Evolutionary conservation across 2,329 filamentous ascomycete species (phyloP), one percentile per base, ranked within the genome.

Genomic region (Curvularia lunata): DNA sequence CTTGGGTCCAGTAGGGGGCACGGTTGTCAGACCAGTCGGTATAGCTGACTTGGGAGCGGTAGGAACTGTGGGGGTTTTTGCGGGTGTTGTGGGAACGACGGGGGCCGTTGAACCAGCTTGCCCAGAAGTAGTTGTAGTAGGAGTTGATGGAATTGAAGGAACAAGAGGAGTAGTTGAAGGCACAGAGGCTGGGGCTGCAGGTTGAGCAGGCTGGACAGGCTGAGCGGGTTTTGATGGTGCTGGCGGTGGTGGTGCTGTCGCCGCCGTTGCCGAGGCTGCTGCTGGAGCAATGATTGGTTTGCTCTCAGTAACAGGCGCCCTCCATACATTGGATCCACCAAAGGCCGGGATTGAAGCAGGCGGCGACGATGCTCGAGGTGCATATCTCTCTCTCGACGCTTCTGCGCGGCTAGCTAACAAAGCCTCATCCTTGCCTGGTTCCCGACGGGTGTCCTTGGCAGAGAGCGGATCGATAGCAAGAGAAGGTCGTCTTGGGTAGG

Each of bases 321-420:
- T 76, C 78, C 78, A 80, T 23, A 79, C 78, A 63, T 78, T 77
- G 37, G 78, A 70, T 53, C 79, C 81, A 27, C 81, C 81, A 70
- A 85, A 86, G n/a, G 83, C 83, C 25, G 84, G 84, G 13, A 86
- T 83, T 51, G 83, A 82, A 59, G 83, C 81, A 27, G 82, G 83
- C 37, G 83, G 82, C 10, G 83, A 83, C 18, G 82, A 83, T 49
- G 78, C 74, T 52, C 80, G 79, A 47, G 78, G 77, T 38, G 75
- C 77, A 67, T 81, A 81, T 40, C 79, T 75, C 61, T 82, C 80
- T 59, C 75, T 73, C 1, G 79, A 80, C 7, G 78, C 75, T 57
- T 82, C 81, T 38, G 76, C 77, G 40, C 81, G 78, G 49, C 78
- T 78, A 18, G 79, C 78, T 23, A 80, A 65, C 48, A 81, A 75